Evolutionary conservation across 441 rosid species (phyloP), one percentile per base, ranked within the genome.

Genomic region (Hypseocharis bilobata): DNA sequence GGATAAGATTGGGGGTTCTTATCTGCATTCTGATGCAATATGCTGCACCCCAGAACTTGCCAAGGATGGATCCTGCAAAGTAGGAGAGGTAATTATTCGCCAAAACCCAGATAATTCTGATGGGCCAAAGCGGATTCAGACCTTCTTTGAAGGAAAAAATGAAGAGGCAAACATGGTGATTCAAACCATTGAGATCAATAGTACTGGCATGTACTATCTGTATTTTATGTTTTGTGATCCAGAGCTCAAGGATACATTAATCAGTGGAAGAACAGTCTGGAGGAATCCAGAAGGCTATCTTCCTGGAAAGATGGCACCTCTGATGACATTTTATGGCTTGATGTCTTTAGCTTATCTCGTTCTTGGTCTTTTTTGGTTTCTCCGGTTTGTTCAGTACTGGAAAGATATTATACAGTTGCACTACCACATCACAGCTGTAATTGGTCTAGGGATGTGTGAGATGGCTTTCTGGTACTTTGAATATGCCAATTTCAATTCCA

Each of bases 211-310:
- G 81, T 74, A 77, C 71, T 74, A 77, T 65, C 69, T 77, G 40
- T 77, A 77, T 58, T 77, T 77, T 57, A 74, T 77, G 81, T 77
- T 68, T 29, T 77, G 81, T 40, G 76, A 77, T 66, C 76, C 78
- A 4, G 74, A 74, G 26, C 78, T 77, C 26, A 51, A 10, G 64
- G 72, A 73, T 0, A 42, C 67, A 8, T 0, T 69, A 45, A 36
- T 77, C 26, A 74, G 67, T 62, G 76, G 81, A 34, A 74, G 71
- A 5, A 77, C 78, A 2, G 78, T 74, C 54, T 74, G 78, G 78
- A 77, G 73, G 67, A 77, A 77, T 60, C 72, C 74, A 0, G 70
- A 68, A 27, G 81, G 81, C 44, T 74, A 77, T 68, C 67, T 77
- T 38, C 81, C 76, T 0, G 81, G 81, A 58, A 77, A 77, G 70